These are phyloP conservation scores for Lactuca sativa DNA, from an alignment of 129 eudicot species.

Conservation along the genomic window DNA sequence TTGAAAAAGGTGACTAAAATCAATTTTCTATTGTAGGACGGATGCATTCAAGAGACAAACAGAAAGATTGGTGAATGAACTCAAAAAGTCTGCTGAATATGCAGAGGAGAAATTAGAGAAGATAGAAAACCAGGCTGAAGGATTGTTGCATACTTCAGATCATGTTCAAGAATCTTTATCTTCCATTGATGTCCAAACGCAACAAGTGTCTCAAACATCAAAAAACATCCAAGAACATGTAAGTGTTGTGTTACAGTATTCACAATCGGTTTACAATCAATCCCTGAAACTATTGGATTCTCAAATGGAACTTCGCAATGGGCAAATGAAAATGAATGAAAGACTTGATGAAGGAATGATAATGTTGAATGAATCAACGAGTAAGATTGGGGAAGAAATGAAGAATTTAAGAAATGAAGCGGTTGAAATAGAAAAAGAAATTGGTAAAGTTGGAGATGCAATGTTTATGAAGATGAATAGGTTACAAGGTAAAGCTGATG, in stretches of 20 bases:
- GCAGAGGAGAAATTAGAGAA: slow-evolving; percentile 55
- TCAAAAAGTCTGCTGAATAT: slow-evolving; percentile 58
- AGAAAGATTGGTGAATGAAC: slow-evolving; percentile 72
- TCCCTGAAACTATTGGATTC: slow-evolving; percentile 49
- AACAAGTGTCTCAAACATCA: slow-evolving; percentile 53
- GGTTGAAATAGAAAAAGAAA: slow-evolving; percentile 63
- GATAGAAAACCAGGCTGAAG: slow-evolving; percentile 57
- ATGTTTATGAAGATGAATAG: slow-evolving; percentile 56
- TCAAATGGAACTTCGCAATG: slow-evolving; percentile 58
- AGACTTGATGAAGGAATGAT: slow-evolving; percentile 55
- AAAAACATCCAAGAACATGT: slow-evolving; percentile 45
- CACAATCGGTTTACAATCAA: slow-evolving; percentile 48
- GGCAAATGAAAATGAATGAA: slow-evolving; percentile 57
- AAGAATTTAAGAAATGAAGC: slow-evolving; percentile 52
- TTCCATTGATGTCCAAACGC: slow-evolving; percentile 49
- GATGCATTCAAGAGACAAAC: slow-evolving; percentile 73
- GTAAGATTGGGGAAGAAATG: slow-evolving; percentile 52
- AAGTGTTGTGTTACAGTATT: slow-evolving; percentile 39
- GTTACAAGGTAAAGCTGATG: slow-evolving; percentile 70
- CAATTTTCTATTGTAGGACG: slow-evolving; percentile 38
- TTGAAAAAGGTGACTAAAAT: too few relatives aligned
- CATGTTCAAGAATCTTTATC: slow-evolving; percentile 52
- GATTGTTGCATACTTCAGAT: slow-evolving; percentile 46
- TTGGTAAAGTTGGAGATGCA: slow-evolving; percentile 54
- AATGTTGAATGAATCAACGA: slow-evolving; percentile 49